Evolutionary conservation across 2,329 filamentous ascomycete genomes (phyloP).

Genomic region (Aureobasidium vineae): DNA sequence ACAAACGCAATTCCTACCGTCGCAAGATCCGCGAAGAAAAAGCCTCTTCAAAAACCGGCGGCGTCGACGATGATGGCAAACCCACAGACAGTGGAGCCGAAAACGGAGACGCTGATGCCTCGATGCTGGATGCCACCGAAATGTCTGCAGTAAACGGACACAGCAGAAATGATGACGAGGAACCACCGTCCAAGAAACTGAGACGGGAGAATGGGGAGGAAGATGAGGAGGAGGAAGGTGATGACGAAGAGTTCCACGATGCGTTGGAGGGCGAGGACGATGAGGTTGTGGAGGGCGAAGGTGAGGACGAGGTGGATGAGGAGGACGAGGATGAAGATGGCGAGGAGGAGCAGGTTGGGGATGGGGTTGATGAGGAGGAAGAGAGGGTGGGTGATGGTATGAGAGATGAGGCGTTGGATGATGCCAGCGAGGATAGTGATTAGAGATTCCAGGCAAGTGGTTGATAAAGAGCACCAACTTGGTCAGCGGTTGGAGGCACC

Average conservation of each 20-base stretch:
- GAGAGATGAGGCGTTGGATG: conserved; percentile 39
- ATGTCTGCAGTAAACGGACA: conserved; percentile 38
- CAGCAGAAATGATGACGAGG: conserved; percentile 45
- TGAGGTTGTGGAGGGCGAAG: conserved; percentile 53
- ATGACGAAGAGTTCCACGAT: conserved; percentile 47
- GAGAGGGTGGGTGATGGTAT: conserved; percentile 56
- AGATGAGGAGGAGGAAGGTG: conserved; percentile 41
- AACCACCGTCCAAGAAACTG: conserved; percentile 53
- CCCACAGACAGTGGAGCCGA: conserved; percentile 55
- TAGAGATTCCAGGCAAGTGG: conserved; percentile 22
- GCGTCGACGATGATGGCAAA: conserved; percentile 47
- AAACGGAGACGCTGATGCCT: conserved; percentile 30
- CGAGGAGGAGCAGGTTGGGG: conserved; percentile 33
- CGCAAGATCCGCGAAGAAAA: conserved; percentile 68
- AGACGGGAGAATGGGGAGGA: conserved; percentile 44
- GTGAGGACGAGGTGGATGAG: conserved; percentile 56
- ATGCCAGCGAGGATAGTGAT: conserved; percentile 37
- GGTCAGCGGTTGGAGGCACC: background rate
- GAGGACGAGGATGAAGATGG: conserved; percentile 56
- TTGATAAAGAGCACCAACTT: background rate
- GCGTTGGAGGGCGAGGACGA: conserved; percentile 48
- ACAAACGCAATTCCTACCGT: conserved; percentile 71
- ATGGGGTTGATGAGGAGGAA: conserved; percentile 58
- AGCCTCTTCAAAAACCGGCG: conserved; percentile 32
- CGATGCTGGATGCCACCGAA: conserved; percentile 28